Evolutionary conservation across 2,329 filamentous ascomycete genomes (phyloP).

Genomic region (Endocalyx cinctus): DNA sequence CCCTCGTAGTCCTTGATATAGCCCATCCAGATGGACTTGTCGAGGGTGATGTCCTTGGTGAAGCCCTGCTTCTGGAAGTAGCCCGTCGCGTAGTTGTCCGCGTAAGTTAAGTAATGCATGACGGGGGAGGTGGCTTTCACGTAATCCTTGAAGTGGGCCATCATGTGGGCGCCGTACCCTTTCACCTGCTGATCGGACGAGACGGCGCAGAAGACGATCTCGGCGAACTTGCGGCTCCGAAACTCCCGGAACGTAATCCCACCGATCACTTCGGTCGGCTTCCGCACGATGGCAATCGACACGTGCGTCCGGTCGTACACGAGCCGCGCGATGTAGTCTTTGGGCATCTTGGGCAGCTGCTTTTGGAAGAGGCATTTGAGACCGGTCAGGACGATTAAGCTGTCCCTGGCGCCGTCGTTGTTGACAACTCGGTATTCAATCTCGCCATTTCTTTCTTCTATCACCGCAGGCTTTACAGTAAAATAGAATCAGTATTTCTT

Average conservation of each 20-base stretch:
- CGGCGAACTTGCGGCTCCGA: constrained; percentile 81
- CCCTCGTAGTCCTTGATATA: constrained; percentile 99
- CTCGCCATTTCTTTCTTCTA: constrained; percentile 86
- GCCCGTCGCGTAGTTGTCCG: constrained; percentile 95
- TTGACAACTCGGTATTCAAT: constrained; percentile 97
- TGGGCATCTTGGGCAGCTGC: constrained; percentile 95
- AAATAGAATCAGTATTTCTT: constrained; percentile 1
- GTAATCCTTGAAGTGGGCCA: constrained; percentile 95
- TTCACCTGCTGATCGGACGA: constrained; percentile 96
- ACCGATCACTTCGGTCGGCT: constrained; percentile 83
- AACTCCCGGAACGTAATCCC: constrained; percentile 95
- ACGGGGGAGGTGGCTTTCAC: constrained; percentile 92
- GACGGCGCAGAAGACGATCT: constrained; percentile 97
- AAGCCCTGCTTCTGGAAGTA: constrained; percentile 99
- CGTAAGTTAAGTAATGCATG: constrained; percentile 96
- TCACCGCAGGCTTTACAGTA: constrained; percentile 64
- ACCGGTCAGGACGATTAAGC: constrained; percentile 85
- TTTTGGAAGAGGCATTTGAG: constrained; percentile 97
- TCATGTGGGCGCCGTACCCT: constrained; percentile 91
- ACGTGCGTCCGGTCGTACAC: constrained; percentile 94
- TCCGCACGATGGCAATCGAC: constrained; percentile 93
- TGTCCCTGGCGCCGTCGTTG: constrained; percentile 81
- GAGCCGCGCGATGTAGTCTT: constrained; percentile 92
- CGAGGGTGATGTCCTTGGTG: constrained; percentile 91
- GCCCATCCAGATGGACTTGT: constrained; percentile 89